Evolutionary conservation across 352 stramenopile genomes (phyloP).

Genomic region (Peronospora farinosa): DNA sequence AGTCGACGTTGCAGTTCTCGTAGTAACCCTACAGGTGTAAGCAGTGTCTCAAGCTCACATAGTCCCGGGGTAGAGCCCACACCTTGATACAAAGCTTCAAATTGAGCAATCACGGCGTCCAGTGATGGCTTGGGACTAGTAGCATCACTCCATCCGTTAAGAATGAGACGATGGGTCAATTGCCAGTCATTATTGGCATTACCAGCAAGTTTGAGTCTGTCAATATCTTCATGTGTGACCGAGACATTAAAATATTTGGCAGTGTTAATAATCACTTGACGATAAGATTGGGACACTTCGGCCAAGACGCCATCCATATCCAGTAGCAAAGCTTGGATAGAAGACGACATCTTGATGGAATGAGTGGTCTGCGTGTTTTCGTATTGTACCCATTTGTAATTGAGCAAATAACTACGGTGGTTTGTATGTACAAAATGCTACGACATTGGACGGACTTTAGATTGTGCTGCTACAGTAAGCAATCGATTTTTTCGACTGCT

Average conservation of each 20-base stretch:
- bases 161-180: constrained; percentile 88
- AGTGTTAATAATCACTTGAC: constrained; percentile 86
- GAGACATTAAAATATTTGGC: constrained; percentile 79
- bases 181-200: constrained; percentile 98
- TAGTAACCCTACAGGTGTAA: constrained; percentile 82
- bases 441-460: no score
- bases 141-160: constrained; percentile 16
- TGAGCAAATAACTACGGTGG: no score
- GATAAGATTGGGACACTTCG: constrained; percentile 93
- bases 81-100: constrained; percentile 95
- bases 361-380: no score
- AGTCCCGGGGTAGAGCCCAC: constrained; percentile 54
- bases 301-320: constrained; percentile 97
- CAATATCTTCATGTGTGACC: constrained; percentile 87
- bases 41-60: constrained; percentile 88
- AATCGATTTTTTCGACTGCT: no score
- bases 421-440: no score
- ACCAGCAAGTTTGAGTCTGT: constrained; percentile 87
- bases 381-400: no score
- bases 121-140: constrained; percentile 43
- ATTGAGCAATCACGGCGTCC: constrained; percentile 89
- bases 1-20: constrained; percentile 74
- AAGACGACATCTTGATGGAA: constrained; percentile 9
- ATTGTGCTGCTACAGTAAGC: no score
- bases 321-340: constrained; percentile 81